A percentile compares a stretch with the other conserved stretches of the same genome.
phyloP scores from a whole-genome alignment of 176 grass and related monocot species.

The Lolium multiflorum region DNA sequence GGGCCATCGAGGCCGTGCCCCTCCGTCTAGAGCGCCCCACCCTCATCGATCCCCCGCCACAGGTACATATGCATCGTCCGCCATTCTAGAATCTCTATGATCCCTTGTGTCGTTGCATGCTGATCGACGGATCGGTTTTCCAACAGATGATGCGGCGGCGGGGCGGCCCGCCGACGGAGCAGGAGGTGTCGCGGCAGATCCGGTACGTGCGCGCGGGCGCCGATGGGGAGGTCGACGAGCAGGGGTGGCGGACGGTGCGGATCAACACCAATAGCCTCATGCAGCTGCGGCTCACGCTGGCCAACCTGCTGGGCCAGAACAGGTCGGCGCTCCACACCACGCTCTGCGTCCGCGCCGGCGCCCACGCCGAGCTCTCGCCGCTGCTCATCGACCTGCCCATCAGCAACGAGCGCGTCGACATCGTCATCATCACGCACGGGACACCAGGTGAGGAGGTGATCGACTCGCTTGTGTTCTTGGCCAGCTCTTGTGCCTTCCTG shows the following conservation, averaged over 20 bases:
- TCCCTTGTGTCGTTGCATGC: background rate
- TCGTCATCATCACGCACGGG: slow-evolving; percentile 21
- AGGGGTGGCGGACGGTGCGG: slow-evolving; percentile 23
- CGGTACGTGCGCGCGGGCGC: background rate
- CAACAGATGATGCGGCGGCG: slow-evolving; percentile 38
- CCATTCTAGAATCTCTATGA: background rate
- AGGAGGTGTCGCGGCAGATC: slow-evolving; percentile 37
- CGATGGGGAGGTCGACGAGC: slow-evolving; percentile 33
- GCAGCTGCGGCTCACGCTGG: slow-evolving; percentile 38
- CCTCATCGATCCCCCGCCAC: slow-evolving; percentile 25
- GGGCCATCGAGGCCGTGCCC: slow-evolving; percentile 49
- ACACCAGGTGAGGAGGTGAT: slow-evolving; percentile 27
- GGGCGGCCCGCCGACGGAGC: slow-evolving; percentile 19
- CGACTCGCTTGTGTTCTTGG: background rate
- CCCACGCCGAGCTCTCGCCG: slow-evolving; percentile 7
- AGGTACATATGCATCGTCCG: background rate
- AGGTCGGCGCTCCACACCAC: slow-evolving; percentile 31
- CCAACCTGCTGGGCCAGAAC: slow-evolving; percentile 31
- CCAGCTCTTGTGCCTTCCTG: no score
- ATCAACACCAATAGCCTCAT: slow-evolving; percentile 44
- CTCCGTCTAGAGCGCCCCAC: background rate
- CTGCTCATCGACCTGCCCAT: slow-evolving; percentile 49
- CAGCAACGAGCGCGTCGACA: slow-evolving; percentile 39
- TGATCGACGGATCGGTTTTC: background rate
- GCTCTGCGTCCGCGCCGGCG: slow-evolving; percentile 33